Base-by-base conservation (phyloP, 108 stramenopile species). In the Phaeodactylum tricornutum region DNA sequence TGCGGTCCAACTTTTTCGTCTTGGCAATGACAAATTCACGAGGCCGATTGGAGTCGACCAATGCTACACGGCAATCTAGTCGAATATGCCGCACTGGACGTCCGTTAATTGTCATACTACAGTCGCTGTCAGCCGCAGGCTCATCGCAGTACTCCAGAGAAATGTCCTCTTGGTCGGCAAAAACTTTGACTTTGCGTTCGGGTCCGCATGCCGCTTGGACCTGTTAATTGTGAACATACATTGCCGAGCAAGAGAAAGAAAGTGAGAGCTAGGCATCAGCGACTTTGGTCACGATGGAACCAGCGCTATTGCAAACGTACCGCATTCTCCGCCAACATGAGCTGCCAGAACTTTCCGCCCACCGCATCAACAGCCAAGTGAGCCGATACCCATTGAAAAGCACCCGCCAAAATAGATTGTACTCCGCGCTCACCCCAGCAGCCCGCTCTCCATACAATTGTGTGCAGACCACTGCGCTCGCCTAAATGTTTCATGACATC, bases 401-500 rank as follows among this genome's bases (percentile, higher is more conserved):
- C 89, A n/a, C 89, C 89, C 6, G 51, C 66, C 41, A 84, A 35
- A 43, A 92, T 83, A 0, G 79, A 57, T 53, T 78, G 43, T 14
- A 85, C 82, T 22, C 77, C 76, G 0, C 72, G 58, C 32, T 72
- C 51, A 43, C 85, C 84, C 89, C 85, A 77, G 57, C 85, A 77
- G 58, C 85, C 79, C 0, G 89, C 89, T 20, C 89, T 42, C 89
- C 89, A 92, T 1, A 92, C 85, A 0, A 92, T 83, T 12, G 79
- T 67, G n/a, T 62, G 40, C 22, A 82, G 78, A 3, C 79, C 81
- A 50, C 77, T 82, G 9, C 80, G 69, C 21, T 75, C 64, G 0
- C 89, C 89, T 2, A 92, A 41, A 43, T 84, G 80, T 30, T 92
- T 70, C 85, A 92, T 87, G 0, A 92, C 85, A 53, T 92, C 80